phyloP scores from a whole-genome alignment of 2,329 filamentous ascomycete genomes.

The Magnaporthales sp. region DNA sequence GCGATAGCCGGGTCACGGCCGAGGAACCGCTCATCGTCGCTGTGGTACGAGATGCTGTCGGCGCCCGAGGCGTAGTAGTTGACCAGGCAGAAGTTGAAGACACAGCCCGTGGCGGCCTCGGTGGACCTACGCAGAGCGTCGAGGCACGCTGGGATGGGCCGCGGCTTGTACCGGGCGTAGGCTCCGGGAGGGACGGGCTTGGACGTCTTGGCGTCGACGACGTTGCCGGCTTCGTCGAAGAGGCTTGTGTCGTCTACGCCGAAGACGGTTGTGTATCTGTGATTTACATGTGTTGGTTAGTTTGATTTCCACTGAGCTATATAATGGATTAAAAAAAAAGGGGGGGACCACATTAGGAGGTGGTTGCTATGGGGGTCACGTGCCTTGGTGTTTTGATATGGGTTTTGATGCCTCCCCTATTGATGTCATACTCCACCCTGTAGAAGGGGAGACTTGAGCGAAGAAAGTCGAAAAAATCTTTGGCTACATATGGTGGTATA shows the following conservation, averaged over 20 bases:
- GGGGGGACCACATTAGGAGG: no score
- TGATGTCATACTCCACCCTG: conserved; percentile 64
- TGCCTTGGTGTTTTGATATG: conserved; percentile 47
- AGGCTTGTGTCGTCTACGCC: conserved; percentile 52
- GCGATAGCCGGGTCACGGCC: conserved; percentile 63
- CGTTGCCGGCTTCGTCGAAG: conserved; percentile 38
- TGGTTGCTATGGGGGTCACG: conserved; percentile 3
- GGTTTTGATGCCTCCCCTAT: conserved; percentile 52
- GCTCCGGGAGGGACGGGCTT: conserved; percentile 40
- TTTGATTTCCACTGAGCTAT: no score
- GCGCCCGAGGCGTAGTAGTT: conserved; percentile 75
- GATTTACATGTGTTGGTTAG: not conserved
- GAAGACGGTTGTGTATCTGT: conserved; percentile 45
- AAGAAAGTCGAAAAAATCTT: conserved; percentile 60
- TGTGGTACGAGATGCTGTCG: conserved; percentile 73
- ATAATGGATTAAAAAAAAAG: not conserved
- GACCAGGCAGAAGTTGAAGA: conserved; percentile 71
- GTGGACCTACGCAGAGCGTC: conserved; percentile 49
- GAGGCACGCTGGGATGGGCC: conserved; percentile 64
- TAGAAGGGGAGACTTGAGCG: conserved; percentile 67
- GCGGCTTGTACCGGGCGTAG: conserved; percentile 46
- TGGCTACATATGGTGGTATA: conserved; percentile 46
- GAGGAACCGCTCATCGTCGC: conserved; percentile 72
- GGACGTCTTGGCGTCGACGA: conserved; percentile 34
- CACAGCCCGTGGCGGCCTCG: conserved; percentile 56